Conservation (phyloP, 2,329 filamentous ascomycete genomes). For the Talaromyces pinophilus region DNA sequence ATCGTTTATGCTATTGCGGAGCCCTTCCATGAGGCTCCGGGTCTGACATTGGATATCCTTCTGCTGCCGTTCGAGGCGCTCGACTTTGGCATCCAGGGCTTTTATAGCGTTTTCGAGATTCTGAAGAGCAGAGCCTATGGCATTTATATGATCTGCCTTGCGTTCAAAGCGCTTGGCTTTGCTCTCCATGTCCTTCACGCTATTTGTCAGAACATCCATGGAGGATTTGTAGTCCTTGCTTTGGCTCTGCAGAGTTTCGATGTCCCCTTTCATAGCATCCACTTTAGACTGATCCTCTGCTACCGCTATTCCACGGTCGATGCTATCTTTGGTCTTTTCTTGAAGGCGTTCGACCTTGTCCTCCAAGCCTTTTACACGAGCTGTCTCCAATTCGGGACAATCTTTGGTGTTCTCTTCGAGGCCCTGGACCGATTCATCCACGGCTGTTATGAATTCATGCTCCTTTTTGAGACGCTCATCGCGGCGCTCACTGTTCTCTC, state of each 20-base stretch:
- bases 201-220: not conserved
- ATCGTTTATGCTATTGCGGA: not conserved
- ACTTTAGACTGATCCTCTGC: not conserved
- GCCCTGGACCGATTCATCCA: not conserved
- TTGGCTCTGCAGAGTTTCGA: not conserved
- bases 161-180: not conserved
- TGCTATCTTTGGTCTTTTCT: not conserved
- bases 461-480: too few relatives aligned
- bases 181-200: not conserved
- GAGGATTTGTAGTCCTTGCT: not conserved
- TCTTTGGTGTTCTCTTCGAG: not conserved
- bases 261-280: not conserved
- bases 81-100: not conserved
- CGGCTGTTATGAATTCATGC: too few relatives aligned
- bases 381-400: not conserved
- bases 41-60: not conserved
- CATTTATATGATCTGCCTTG: not conserved
- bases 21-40: not conserved
- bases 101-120: not conserved
- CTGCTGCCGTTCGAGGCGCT: not conserved
- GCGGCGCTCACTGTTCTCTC: not conserved
- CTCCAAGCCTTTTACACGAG: not conserved
- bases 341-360: not conserved
- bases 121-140: not conserved
- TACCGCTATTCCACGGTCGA: not conserved